Conservation (phyloP, 202 grass and related monocot species). For the Tripidium arundinaceum region DNA sequence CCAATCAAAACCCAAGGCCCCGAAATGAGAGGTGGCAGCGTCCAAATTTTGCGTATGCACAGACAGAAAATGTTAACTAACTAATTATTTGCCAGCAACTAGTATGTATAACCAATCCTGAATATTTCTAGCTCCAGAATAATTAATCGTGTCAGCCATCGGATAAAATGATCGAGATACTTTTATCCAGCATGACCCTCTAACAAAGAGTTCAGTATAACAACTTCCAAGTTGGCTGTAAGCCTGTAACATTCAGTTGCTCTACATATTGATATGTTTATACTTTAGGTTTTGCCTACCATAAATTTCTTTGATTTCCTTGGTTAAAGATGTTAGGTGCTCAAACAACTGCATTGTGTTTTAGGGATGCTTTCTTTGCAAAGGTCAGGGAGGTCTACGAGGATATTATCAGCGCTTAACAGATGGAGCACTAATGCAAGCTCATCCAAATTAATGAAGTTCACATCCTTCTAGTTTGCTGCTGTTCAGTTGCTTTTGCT, state of each 20-base stretch:
- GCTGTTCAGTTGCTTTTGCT: not conserved
- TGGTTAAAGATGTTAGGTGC: not conserved
- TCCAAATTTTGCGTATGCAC: not conserved
- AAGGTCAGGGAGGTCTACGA: slow-evolving; percentile 69
- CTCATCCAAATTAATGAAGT: slow-evolving; percentile 1
- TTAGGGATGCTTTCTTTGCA: slow-evolving; percentile 60
- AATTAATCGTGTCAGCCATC: not conserved
- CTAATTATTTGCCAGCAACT: not conserved
- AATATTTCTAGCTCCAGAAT: not conserved
- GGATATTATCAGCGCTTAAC: slow-evolving; percentile 59
- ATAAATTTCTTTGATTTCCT: not conserved
- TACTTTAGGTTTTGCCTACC: not conserved
- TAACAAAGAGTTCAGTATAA: not conserved
- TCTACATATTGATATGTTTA: not conserved
- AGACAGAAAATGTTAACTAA: not conserved
- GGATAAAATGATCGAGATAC: not conserved
- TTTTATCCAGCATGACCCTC: not conserved
- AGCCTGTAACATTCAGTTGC: not conserved
- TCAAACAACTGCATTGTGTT: slow-evolving; percentile 18
- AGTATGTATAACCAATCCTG: not conserved
- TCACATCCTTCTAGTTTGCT: not conserved
- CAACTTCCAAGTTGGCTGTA: not conserved
- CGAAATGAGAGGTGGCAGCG: too few relatives aligned
- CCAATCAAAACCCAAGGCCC: too few relatives aligned
- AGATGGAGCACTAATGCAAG: slow-evolving; percentile 11